A percentile compares a stretch with the other conserved stretches of the same genome.
Conservation (phyloP, 768 basidiomycete species). For the Xanthoconium stramineum region DNA sequence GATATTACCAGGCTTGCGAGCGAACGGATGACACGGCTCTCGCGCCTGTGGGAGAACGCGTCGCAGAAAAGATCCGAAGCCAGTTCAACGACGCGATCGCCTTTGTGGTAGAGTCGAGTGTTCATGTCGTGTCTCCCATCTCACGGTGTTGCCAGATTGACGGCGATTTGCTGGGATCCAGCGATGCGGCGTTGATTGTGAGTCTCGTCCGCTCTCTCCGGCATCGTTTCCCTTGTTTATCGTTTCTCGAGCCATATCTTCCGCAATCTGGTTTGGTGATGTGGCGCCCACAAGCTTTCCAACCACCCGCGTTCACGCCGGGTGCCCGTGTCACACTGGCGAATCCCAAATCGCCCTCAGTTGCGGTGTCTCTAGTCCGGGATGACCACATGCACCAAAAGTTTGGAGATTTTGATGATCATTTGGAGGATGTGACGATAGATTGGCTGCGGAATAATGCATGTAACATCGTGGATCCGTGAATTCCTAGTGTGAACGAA, state of each 20-base stretch:
- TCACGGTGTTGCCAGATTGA: constrained; percentile 46
- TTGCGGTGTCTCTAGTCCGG: constrained; percentile 48
- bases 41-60: constrained; percentile 62
- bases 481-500: background rate
- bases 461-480: constrained; percentile 27
- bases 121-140: constrained; percentile 1
- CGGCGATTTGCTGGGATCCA: constrained; percentile 51
- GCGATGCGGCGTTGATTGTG: constrained; percentile 56
- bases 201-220: constrained; percentile 24
- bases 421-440: constrained; percentile 65
- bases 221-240: background rate
- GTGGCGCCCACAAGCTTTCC: constrained; percentile 48
- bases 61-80: constrained; percentile 52
- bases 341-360: constrained; percentile 42
- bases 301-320: constrained; percentile 41
- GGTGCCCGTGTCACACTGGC: constrained; percentile 48
- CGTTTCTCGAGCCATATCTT: constrained; percentile 47
- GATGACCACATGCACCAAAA: constrained; percentile 49
- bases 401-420: constrained; percentile 82
- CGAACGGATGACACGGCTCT: constrained; percentile 57
- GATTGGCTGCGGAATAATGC: constrained; percentile 46
- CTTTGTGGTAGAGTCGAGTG: constrained; percentile 53
- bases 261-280: constrained; percentile 34
- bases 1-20: constrained; percentile 75
- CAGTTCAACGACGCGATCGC: constrained; percentile 61